A percentile compares a stretch with the other conserved stretches of the same genome.
These are phyloP conservation scores for Tolypocladium tundrense DNA, from an alignment of 2,329 filamentous ascomycete genomes.

Conservation along the genomic window DNA sequence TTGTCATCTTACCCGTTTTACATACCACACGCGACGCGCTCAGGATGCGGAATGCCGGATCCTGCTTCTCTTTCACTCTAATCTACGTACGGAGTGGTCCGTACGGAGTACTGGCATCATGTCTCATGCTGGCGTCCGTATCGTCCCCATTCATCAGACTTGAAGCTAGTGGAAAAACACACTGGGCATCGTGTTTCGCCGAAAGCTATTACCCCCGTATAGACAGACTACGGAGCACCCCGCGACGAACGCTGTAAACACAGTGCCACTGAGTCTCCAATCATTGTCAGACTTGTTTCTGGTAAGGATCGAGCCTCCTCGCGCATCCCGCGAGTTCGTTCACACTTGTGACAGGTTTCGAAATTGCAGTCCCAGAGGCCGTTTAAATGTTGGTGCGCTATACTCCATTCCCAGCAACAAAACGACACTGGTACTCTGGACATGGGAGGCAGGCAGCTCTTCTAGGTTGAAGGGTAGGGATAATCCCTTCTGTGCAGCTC, in stretches of 20 bases:
- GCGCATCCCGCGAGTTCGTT: neutral
- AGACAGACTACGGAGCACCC: no score
- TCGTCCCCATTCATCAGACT: neutral
- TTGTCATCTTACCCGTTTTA: neutral
- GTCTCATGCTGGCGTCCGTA: neutral
- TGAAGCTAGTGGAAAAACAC: neutral
- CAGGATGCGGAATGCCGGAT: neutral
- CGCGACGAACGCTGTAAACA: neutral
- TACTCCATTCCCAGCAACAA: neutral
- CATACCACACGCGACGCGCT: neutral
- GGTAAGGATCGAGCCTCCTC: neutral
- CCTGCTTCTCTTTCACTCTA: neutral
- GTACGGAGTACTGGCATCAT: no score
- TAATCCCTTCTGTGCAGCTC: neutral
- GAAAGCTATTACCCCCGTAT: neutral
- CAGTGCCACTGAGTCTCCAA: neutral
- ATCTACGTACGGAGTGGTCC: no score
- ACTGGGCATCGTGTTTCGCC: no score
- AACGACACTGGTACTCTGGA: neutral
- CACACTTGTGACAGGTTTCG: neutral
- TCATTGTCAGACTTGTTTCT: neutral
- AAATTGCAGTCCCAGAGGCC: neutral
- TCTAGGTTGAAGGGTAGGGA: neutral
- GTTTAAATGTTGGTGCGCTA: neutral
- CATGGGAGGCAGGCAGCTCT: neutral